Conservation (phyloP, 768 basidiomycete genomes). For the Tylopilus cervinicoccineus region DNA sequence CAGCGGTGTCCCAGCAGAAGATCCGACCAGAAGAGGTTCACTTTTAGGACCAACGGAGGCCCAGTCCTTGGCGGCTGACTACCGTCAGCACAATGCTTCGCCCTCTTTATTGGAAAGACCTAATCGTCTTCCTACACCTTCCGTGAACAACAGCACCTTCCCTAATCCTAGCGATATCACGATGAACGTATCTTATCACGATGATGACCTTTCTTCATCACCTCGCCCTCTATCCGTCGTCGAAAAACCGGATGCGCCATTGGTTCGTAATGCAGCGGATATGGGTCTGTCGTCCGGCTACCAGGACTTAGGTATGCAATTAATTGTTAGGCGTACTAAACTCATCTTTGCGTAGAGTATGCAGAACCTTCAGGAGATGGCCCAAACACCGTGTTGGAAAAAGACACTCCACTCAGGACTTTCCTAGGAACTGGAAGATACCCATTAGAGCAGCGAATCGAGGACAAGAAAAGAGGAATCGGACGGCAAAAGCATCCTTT, state of each 20-base stretch:
- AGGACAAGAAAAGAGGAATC: constrained; percentile 82
- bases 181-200: constrained; percentile 19
- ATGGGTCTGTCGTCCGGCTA: constrained; percentile 38
- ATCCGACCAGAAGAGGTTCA: constrained; percentile 4
- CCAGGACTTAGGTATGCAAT: constrained; percentile 50
- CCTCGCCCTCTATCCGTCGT: constrained; percentile 12
- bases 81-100: constrained; percentile 19
- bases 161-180: constrained; percentile 3
- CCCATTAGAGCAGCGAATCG: constrained; percentile 76
- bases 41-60: constrained; percentile 17
- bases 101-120: constrained; percentile 11
- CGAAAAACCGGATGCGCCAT: constrained; percentile 29
- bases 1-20: constrained; percentile 17
- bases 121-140: constrained; percentile 17
- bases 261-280: constrained; percentile 46
- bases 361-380: constrained; percentile 45
- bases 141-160: constrained; percentile 4
- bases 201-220: constrained; percentile 16
- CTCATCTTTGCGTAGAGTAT: constrained; percentile 47
- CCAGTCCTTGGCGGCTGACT: constrained; percentile 25
- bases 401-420: constrained; percentile 36
- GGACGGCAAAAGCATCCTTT: constrained; percentile 79
- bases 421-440: constrained; percentile 50
- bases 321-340: neutral
- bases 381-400: constrained; percentile 33